Conservation (phyloP, 305 asterid species). For the Caryopteris hybrid region DNA sequence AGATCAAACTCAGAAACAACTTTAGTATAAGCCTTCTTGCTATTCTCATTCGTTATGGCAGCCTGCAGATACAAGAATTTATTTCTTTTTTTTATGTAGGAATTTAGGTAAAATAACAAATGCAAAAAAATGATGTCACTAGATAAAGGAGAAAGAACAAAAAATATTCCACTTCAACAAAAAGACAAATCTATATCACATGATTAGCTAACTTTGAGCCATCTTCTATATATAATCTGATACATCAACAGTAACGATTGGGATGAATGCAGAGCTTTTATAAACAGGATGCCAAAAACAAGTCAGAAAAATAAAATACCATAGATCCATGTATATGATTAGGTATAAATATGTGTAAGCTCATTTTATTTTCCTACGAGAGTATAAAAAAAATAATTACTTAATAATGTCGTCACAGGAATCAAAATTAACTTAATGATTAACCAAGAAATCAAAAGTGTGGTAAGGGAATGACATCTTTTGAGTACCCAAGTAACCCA, state of each 20-base stretch:
- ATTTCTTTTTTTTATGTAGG: neutral
- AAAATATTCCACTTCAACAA: slow-evolving; percentile 5
- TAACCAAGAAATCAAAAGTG: neutral
- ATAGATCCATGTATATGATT: neutral
- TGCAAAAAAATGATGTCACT: slow-evolving; percentile 3
- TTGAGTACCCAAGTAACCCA: slow-evolving; percentile 28
- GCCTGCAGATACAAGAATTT: slow-evolving; percentile 40
- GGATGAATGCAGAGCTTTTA: slow-evolving; percentile 4
- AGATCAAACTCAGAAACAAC: slow-evolving; percentile 91
- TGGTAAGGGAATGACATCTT: neutral
- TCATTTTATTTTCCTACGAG: neutral
- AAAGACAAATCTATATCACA: neutral
- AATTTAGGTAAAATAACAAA: slow-evolving; percentile 2
- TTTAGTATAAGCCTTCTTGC: slow-evolving; percentile 40
- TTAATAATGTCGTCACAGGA: neutral
- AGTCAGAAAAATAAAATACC: neutral
- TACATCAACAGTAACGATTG: neutral
- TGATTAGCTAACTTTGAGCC: neutral
- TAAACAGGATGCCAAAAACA: slow-evolving; percentile 1
- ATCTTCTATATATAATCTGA: slow-evolving; percentile 7
- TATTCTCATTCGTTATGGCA: slow-evolving; percentile 52
- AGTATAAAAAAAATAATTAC: neutral
- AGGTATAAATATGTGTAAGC: neutral
- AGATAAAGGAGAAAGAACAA: slow-evolving; percentile 13
- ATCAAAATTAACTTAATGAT: neutral